These are phyloP conservation scores for Blyttiomyces sp. DNA, from an alignment of 371 early-diverging fungal species.

Conservation along the genomic window DNA sequence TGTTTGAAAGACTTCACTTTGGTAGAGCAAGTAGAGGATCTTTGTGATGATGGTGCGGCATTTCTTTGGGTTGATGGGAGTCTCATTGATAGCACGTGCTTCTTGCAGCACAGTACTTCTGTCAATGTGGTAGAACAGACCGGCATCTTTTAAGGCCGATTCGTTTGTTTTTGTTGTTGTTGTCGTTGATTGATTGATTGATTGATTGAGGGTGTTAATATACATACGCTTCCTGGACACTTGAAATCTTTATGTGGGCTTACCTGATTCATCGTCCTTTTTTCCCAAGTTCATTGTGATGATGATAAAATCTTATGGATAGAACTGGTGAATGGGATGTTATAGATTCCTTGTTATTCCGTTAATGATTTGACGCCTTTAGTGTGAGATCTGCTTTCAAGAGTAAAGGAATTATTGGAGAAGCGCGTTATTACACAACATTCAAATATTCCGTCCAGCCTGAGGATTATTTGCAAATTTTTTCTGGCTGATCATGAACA, in stretches of 20 bases:
- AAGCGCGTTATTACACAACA: too few species aligned
- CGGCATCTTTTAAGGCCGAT: conserved; percentile 17
- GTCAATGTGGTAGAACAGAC: conserved; percentile 66
- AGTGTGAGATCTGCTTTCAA: too few species aligned
- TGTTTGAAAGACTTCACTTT: conserved; percentile 82
- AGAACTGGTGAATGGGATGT: too few species aligned
- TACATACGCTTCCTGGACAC: background rate
- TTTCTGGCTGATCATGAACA: too few species aligned
- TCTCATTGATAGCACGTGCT: conserved; percentile 93
- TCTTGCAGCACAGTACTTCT: conserved; percentile 93
- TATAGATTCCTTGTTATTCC: too few species aligned
- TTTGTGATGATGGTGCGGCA: conserved; percentile 90
- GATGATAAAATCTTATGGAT: too few species aligned
- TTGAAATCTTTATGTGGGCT: background rate
- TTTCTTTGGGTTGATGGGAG: conserved; percentile 92
- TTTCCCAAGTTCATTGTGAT: conserved; percentile 32
- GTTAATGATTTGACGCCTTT: too few species aligned
- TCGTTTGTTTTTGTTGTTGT: background rate
- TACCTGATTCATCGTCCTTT: conserved; percentile 48
- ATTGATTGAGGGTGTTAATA: background rate
- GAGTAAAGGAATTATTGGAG: too few species aligned
- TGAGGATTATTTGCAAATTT: too few species aligned
- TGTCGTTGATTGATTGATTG: background rate
- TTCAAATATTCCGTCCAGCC: too few species aligned
- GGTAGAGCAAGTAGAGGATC: conserved; percentile 86